phyloP scores from a whole-genome alignment of 345 rosid genomes.

The Angophora floribunda region DNA sequence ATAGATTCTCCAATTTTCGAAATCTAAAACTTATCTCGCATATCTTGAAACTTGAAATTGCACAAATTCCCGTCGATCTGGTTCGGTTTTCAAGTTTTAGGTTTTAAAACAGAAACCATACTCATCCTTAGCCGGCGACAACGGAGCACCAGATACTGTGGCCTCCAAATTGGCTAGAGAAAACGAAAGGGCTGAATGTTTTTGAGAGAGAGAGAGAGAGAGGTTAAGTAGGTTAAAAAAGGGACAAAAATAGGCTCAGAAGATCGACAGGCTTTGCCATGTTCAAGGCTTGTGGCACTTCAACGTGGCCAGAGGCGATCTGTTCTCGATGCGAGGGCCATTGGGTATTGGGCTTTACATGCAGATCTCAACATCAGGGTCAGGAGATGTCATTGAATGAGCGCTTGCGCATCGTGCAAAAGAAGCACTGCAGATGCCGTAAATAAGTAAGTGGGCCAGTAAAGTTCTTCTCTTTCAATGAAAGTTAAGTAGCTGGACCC shows the following conservation, averaged over 20 bases:
- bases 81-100: too few species aligned
- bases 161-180: background rate
- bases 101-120: too few species aligned
- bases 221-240: background rate
- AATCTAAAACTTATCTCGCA: too few species aligned
- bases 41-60: too few species aligned
- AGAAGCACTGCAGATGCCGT: background rate
- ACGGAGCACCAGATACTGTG: background rate
- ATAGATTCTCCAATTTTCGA: too few species aligned
- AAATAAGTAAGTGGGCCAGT: background rate
- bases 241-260: background rate
- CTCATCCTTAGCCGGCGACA: background rate
- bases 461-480: background rate
- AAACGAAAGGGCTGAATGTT: background rate
- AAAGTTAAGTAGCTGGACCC: background rate
- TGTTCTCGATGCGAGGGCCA: background rate
- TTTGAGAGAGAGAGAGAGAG: background rate
- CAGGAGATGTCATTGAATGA: background rate
- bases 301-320: background rate
- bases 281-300: background rate
- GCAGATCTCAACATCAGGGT: background rate
- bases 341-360: background rate
- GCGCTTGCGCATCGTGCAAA: background rate
- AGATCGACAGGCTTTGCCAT: background rate
- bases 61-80: too few species aligned